Evolutionary conservation across 495 filamentous ascomycete species (phyloP), one percentile per base, ranked within the genome.

Genomic region (Xylaria grammica): DNA sequence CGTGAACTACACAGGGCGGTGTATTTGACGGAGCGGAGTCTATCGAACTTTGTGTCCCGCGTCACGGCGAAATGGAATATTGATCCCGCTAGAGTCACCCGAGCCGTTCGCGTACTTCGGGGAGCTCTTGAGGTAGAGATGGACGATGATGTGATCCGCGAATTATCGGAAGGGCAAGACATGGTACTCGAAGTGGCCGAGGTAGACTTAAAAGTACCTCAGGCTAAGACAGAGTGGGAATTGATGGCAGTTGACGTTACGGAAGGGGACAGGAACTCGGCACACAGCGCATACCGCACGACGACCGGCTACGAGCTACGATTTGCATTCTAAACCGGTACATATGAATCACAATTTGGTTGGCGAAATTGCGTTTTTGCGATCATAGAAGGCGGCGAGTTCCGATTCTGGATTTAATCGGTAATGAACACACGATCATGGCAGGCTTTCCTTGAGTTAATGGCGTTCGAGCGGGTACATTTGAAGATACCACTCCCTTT

Each of bases 141-240:
- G 57, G 95, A 99, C 73, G 91, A 99, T 65, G 93, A 97, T 51
- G 88, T 95, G 30, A 87, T 99, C 20, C 85, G 85, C n/a, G 90
- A 93, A 73, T 81, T 98, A 17, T 83, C 88, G 0, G 95, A 99
- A 77, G 93, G 94, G 8, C 92, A 97, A 71, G 94, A 97, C 69
- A 94, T 99, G 88, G 82, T 67, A 2, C 75, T 86, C 50, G 82
- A 85, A 60, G 70, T 86, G 34, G 65, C 62, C 9, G 77, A 83
- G 52, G 66, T 84, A 13, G 65, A 72, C 30, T 52, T 55, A 67
- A 67, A 66, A n/a, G 58, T 66, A 15, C 67, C 67, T 1, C 70
- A 75, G n/a, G 67, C 75, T 44, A 85, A 81, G 69, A 67, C 70
- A 20, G 83, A 85, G 59, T 86, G 84, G 84, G 84, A 85, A 46